A percentile compares a stretch with the other conserved stretches of the same genome.
Evolutionary conservation across 2,329 filamentous ascomycete genomes (phyloP).

Genomic region (Clarireedia hainanense): DNA sequence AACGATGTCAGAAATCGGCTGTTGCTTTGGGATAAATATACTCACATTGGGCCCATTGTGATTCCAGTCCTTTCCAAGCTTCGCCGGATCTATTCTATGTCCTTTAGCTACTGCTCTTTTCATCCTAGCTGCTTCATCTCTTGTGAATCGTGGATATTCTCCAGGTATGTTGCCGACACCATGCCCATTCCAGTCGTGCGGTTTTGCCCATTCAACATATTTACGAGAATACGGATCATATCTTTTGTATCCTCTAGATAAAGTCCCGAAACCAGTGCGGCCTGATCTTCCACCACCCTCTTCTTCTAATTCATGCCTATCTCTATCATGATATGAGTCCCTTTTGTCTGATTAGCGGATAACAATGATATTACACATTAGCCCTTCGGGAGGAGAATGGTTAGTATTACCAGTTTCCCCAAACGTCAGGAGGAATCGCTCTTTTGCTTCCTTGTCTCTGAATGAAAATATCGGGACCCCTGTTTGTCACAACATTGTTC

Average conservation of each 20-base stretch:
- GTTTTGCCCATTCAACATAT: slow-evolving; percentile 21
- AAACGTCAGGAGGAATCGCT: slow-evolving; percentile 21
- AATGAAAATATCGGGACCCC: slow-evolving; percentile 36
- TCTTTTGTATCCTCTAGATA: slow-evolving; percentile 14
- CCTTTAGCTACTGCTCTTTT: slow-evolving; percentile 2
- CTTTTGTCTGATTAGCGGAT: slow-evolving; percentile 12
- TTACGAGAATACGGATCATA: slow-evolving; percentile 25
- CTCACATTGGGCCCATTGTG: slow-evolving; percentile 22
- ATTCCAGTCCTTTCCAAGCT: slow-evolving; percentile 24
- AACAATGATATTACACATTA: not conserved
- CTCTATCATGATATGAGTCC: slow-evolving; percentile 24
- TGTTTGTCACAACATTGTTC: slow-evolving; percentile 31
- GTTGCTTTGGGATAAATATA: not conserved
- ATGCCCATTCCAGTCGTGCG: slow-evolving; percentile 15
- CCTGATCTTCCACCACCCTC: not conserved
- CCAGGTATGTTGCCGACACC: slow-evolving; percentile 6
- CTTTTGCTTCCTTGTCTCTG: slow-evolving; percentile 14
- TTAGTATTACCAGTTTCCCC: slow-evolving; percentile 26
- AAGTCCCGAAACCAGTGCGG: not conserved
- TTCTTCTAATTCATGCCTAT: not conserved
- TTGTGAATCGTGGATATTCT: slow-evolving; percentile 23
- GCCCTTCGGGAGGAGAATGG: not conserved
- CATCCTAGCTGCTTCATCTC: slow-evolving; percentile 16
- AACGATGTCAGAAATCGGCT: not conserved
- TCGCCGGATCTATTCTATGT: slow-evolving; percentile 9